These are phyloP conservation scores for Starmerella stigmatis DNA, from an alignment of 805 yeast species.

Conservation along the genomic window DNA sequence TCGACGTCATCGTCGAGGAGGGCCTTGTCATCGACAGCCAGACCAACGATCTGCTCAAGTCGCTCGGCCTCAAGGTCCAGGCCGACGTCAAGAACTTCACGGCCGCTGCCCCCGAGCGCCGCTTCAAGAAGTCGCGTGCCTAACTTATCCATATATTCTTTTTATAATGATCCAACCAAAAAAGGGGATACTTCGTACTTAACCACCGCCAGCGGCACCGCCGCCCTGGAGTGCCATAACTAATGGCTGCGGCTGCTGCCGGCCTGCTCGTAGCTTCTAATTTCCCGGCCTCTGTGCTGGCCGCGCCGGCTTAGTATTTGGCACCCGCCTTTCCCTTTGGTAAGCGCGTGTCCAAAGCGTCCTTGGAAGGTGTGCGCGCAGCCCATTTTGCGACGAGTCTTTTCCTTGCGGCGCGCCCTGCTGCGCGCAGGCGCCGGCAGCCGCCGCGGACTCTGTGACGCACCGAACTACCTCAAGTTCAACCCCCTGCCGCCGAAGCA, in stretches of 20 bases:
- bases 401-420: not conserved
- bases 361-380: not conserved
- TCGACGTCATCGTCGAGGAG: conserved; percentile 92
- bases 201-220: not conserved
- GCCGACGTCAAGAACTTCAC: conserved; percentile 48
- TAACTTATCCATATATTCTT: conserved; percentile 21
- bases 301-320: too few relatives aligned
- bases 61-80: conserved; percentile 52
- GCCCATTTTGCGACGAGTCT: not conserved
- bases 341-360: not conserved
- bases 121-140: conserved; percentile 28
- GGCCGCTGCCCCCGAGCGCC: conserved; percentile 25
- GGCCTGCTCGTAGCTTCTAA: too few relatives aligned
- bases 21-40: conserved; percentile 95
- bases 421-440: not conserved
- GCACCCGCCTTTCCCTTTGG: not conserved
- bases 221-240: too few relatives aligned
- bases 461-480: conserved; percentile 17
- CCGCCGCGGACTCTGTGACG: not conserved
- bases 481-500: conserved; percentile 18
- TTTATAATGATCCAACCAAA: conserved; percentile 9
- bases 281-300: too few relatives aligned
- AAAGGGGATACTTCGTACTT: not conserved
- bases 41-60: conserved; percentile 88
- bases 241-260: too few relatives aligned